These are phyloP conservation scores for Quercus cerris DNA, from an alignment of 306 rosid genomes.

Conservation along the genomic window DNA sequence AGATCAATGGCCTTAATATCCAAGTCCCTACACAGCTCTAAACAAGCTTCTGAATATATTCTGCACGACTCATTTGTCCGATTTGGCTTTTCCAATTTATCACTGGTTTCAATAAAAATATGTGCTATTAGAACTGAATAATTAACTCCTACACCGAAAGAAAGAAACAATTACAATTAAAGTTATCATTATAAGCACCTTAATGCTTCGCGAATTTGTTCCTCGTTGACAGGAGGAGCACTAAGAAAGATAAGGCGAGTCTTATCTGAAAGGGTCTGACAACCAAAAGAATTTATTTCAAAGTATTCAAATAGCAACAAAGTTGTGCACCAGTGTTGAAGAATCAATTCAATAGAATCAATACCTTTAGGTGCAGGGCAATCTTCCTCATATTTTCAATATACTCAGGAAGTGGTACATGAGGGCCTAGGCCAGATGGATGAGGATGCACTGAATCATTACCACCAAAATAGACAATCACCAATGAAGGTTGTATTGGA, in stretches of 20 bases:
- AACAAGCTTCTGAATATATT: conserved; percentile 74
- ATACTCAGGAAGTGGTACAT: conserved; percentile 79
- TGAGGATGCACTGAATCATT: conserved; percentile 62
- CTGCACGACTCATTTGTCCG: conserved; percentile 52
- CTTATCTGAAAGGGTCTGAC: conserved; percentile 50
- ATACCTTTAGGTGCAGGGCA: conserved; percentile 53
- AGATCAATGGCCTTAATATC: conserved; percentile 54
- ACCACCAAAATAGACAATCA: conserved; percentile 88
- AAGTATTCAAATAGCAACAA: not conserved
- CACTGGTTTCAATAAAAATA: conserved; percentile 14
- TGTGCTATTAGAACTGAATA: not conserved
- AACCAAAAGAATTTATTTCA: conserved; percentile 8
- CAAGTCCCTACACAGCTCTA: conserved; percentile 58
- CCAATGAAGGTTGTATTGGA: conserved; percentile 55
- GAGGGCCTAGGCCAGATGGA: conserved; percentile 55
- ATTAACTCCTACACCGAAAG: not conserved
- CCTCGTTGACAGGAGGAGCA: conserved; percentile 63
- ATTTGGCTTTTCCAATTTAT: not conserved
- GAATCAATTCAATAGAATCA: conserved; percentile 8
- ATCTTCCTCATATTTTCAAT: conserved; percentile 72
- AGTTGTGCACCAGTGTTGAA: not conserved
- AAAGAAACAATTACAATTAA: too few relatives aligned
- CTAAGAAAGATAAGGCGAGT: conserved; percentile 59
- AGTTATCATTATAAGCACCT: conserved; percentile 24
- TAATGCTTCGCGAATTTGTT: conserved; percentile 19